Evolutionary conservation across 164 flowering plant genomes (phyloP).

Genomic region (Hamamelis virginiana): DNA sequence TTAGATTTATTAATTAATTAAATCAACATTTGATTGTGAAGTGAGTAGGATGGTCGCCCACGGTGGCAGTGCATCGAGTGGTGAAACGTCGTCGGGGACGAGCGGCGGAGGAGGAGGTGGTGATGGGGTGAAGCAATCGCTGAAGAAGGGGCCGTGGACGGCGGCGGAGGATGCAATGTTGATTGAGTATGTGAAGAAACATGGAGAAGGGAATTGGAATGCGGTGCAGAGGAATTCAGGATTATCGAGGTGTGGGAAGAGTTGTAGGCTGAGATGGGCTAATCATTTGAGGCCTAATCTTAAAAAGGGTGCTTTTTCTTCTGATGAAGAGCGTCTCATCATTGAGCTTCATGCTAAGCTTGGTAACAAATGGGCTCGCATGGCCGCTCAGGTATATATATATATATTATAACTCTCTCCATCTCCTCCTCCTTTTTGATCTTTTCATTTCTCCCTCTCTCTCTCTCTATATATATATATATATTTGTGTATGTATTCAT

Average conservation of each 20-base stretch:
- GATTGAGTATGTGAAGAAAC: conserved; percentile 62
- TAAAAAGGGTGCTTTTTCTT: conserved; percentile 68
- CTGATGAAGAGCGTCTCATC: conserved; percentile 63
- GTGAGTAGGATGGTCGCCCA: not conserved
- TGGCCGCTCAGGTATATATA: conserved; percentile 67
- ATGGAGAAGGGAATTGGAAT: conserved; percentile 90
- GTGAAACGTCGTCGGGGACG: not conserved
- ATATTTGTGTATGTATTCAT: no score
- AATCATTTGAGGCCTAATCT: conserved; percentile 79
- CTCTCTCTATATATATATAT: not conserved
- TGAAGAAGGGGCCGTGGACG: conserved; percentile 86
- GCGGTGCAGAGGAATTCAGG: conserved; percentile 68
- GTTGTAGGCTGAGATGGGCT: conserved; percentile 75
- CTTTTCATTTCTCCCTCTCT: no score
- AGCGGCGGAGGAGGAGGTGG: conserved; percentile 7
- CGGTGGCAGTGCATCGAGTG: not conserved
- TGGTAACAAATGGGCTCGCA: conserved; percentile 91
- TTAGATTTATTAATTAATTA: no score
- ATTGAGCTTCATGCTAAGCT: conserved; percentile 65
- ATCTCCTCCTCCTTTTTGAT: not conserved
- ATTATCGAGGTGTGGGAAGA: conserved; percentile 58
- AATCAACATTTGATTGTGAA: no score
- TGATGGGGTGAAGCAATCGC: conserved; percentile 1
- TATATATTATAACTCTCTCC: not conserved
- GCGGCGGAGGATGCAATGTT: conserved; percentile 66